Conservation (phyloP, 495 filamentous ascomycete species). For the Aspergillus leporis region DNA sequence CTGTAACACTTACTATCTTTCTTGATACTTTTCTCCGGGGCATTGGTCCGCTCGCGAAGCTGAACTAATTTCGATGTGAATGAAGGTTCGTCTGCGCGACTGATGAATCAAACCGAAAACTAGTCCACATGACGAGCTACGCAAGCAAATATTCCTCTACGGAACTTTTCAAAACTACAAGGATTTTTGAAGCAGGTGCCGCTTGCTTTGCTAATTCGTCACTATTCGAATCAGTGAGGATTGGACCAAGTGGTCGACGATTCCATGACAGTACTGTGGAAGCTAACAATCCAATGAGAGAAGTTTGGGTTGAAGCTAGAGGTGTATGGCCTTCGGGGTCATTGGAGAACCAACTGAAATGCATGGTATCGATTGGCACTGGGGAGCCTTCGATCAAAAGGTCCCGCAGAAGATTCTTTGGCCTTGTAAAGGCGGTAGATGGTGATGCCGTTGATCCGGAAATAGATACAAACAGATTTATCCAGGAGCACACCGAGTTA, state of each 20-base stretch:
- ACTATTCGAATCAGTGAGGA: constrained; percentile 48
- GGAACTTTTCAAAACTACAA: constrained; percentile 38
- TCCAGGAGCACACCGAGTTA: constrained; percentile 35
- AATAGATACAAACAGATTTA: constrained; percentile 38
- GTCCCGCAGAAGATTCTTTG: constrained; percentile 25
- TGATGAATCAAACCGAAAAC: constrained; percentile 39
- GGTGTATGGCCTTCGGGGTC: constrained; percentile 32
- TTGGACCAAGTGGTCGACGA: constrained; percentile 30
- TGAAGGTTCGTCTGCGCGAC: constrained; percentile 53
- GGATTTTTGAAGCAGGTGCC: constrained; percentile 49
- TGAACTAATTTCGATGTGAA: constrained; percentile 4
- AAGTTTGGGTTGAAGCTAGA: constrained; percentile 47
- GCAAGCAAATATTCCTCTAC: constrained; percentile 34
- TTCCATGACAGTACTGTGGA: constrained; percentile 46
- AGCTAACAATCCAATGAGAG: constrained; percentile 49
- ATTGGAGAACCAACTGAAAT: constrained; percentile 37
- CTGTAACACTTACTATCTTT: background rate
- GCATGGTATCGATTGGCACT: constrained; percentile 50
- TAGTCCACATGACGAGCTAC: constrained; percentile 47
- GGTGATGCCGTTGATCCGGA: constrained; percentile 43
- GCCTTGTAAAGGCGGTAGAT: constrained; percentile 28
- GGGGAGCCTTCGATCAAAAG: constrained; percentile 37
- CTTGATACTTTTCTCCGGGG: background rate
- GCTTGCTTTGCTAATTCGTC: constrained; percentile 46
- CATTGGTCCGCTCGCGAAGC: background rate